Conservation (phyloP, 768 basidiomycete species). For the Austroboletus festivus region DNA sequence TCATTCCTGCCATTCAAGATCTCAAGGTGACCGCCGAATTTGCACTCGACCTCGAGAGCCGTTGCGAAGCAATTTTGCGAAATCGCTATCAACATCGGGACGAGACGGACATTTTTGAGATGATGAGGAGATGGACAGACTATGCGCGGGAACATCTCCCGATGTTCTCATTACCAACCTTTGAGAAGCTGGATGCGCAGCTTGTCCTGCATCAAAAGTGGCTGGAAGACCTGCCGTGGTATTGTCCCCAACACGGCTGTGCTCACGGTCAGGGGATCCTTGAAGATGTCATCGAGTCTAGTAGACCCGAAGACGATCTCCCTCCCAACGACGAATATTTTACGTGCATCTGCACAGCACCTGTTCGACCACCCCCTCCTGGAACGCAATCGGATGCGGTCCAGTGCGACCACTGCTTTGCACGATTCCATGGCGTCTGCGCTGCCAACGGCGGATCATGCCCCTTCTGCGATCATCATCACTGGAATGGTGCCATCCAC, state of each 20-base stretch:
- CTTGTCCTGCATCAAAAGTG: constrained; percentile 65
- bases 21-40: constrained; percentile 71
- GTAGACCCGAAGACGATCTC: constrained; percentile 72
- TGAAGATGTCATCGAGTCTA: constrained; percentile 72
- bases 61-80: constrained; percentile 71
- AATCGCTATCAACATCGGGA: constrained; percentile 55
- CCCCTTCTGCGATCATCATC: constrained; percentile 88
- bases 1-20: constrained; percentile 60
- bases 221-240: constrained; percentile 78
- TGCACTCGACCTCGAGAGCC: constrained; percentile 72
- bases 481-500: constrained; percentile 84
- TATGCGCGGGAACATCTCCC: constrained; percentile 69
- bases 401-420: constrained; percentile 87
- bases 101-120: constrained; percentile 64
- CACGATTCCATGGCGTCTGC: constrained; percentile 81
- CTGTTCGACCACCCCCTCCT: constrained; percentile 77
- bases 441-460: constrained; percentile 88
- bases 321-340: constrained; percentile 80
- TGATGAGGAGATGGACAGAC: constrained; percentile 68
- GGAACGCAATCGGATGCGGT: constrained; percentile 78
- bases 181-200: constrained; percentile 70
- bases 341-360: constrained; percentile 76
- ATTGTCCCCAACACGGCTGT: constrained; percentile 60
- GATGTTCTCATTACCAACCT: constrained; percentile 71
- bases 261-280: constrained; percentile 63